Evolutionary conservation across 1,139 yeast genomes (phyloP).

Genomic region (Geotrichum carabidarum): DNA sequence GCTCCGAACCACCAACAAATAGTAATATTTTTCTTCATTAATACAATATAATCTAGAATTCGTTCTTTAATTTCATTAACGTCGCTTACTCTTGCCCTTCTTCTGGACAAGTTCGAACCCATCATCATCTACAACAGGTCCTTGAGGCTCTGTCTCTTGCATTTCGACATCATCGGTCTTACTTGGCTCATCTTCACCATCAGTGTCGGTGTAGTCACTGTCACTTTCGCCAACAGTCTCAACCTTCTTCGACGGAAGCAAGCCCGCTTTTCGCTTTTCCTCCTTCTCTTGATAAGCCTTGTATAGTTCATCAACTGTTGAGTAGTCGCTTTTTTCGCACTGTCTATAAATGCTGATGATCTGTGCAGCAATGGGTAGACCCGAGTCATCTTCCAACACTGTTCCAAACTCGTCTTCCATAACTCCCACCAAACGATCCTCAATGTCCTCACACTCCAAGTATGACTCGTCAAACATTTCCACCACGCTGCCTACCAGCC

Average conservation of each 20-base stretch:
- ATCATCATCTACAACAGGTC: constrained; percentile 81
- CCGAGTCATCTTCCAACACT: constrained; percentile 80
- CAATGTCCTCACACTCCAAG: constrained; percentile 74
- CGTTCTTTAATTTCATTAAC: not conserved
- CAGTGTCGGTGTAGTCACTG: constrained; percentile 46
- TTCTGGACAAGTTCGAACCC: constrained; percentile 85
- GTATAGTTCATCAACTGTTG: constrained; percentile 55
- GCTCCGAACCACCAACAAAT: constrained; percentile 16
- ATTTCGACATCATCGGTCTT: constrained; percentile 38
- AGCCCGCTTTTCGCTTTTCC: constrained; percentile 39
- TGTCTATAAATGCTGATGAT: constrained; percentile 64
- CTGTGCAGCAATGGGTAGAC: constrained; percentile 63
- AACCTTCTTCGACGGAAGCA: constrained; percentile 32
- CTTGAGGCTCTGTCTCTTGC: constrained; percentile 34
- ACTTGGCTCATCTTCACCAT: constrained; percentile 43
- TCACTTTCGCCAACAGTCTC: constrained; percentile 46
- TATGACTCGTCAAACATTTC: constrained; percentile 57
- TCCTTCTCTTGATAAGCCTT: constrained; percentile 54
- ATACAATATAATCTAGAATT: not conserved
- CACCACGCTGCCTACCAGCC: constrained; percentile 80
- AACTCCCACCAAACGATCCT: constrained; percentile 78
- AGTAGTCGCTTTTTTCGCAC: constrained; percentile 50
- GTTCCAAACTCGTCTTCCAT: constrained; percentile 95
- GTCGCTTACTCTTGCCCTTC: constrained; percentile 31
- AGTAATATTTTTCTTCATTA: not conserved